Conservation (phyloP, 2,329 filamentous ascomycete genomes). For the Cercospora brassicicola region DNA sequence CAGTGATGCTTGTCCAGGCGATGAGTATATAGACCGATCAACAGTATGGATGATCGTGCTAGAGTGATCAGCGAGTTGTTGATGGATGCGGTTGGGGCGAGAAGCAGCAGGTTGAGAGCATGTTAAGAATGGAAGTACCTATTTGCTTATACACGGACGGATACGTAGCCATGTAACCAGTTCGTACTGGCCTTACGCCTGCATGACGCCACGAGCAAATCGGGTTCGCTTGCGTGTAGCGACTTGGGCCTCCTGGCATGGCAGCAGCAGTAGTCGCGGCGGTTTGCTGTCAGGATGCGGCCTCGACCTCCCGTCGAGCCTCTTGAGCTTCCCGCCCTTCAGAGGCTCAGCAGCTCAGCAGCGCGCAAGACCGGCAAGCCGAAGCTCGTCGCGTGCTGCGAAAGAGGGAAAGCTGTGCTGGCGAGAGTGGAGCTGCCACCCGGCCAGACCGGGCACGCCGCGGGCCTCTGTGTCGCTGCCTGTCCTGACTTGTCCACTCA, state of each 20-base stretch:
- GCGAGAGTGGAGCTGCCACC: neutral
- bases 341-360: neutral
- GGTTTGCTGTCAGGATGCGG: neutral
- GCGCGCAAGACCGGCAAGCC: neutral
- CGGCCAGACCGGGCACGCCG: neutral
- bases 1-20: neutral
- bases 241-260: constrained; percentile 8
- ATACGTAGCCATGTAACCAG: constrained; percentile 12
- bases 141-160: constrained; percentile 2
- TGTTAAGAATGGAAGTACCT: neutral
- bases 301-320: neutral
- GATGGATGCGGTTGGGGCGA: neutral
- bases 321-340: neutral
- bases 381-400: neutral
- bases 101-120: constrained; percentile 1
- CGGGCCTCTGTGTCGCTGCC: neutral
- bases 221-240: constrained; percentile 2
- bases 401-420: neutral
- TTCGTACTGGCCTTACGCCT: constrained; percentile 8
- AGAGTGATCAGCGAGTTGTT: neutral
- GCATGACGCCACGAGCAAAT: constrained; percentile 14
- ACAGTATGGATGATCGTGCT: neutral
- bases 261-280: neutral
- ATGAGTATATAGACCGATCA: neutral
- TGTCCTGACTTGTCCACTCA: neutral